phyloP scores from a whole-genome alignment of 164 flowering plant genomes.

The Litsea cubeba region DNA sequence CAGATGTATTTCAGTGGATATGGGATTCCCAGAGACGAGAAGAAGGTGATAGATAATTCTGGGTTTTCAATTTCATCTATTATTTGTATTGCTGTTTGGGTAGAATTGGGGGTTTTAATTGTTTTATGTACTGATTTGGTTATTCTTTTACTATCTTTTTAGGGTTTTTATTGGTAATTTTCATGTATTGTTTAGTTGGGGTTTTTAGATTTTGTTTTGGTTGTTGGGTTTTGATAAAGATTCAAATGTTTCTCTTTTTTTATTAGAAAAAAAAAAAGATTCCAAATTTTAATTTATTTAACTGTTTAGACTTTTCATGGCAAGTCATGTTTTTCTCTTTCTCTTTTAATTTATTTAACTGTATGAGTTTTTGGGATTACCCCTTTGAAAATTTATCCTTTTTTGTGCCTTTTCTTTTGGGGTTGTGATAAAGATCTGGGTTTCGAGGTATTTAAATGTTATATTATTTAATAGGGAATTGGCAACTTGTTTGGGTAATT shows the following conservation, averaged over 20 bases:
- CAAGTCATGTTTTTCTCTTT: too few relatives aligned
- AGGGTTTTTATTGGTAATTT: not conserved
- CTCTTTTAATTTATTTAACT: too few relatives aligned
- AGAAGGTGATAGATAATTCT: slow-evolving; percentile 41
- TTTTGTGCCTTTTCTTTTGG: not conserved
- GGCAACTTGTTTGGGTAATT: not conserved
- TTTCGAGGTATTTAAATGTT: not conserved
- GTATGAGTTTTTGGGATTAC: not conserved
- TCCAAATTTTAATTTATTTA: too few relatives aligned
- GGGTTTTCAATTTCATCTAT: too few relatives aligned
- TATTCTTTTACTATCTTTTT: not conserved
- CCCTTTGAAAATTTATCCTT: not conserved
- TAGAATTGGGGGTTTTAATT: too few relatives aligned
- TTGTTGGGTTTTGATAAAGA: too few relatives aligned
- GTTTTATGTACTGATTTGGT: too few relatives aligned
- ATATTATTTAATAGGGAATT: not conserved
- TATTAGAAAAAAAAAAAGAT: too few relatives aligned
- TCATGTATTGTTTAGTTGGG: not conserved
- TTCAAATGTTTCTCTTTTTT: too few relatives aligned
- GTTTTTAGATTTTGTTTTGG: too few relatives aligned
- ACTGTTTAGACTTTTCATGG: too few relatives aligned
- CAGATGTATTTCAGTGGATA: slow-evolving; percentile 92
- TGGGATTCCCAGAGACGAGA: slow-evolving; percentile 61
- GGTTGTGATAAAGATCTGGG: not conserved
- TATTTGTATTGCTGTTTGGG: too few relatives aligned